These are phyloP conservation scores for Malassezia caprae DNA, from an alignment of 1,284 basidiomycete species.

Conservation along the genomic window DNA sequence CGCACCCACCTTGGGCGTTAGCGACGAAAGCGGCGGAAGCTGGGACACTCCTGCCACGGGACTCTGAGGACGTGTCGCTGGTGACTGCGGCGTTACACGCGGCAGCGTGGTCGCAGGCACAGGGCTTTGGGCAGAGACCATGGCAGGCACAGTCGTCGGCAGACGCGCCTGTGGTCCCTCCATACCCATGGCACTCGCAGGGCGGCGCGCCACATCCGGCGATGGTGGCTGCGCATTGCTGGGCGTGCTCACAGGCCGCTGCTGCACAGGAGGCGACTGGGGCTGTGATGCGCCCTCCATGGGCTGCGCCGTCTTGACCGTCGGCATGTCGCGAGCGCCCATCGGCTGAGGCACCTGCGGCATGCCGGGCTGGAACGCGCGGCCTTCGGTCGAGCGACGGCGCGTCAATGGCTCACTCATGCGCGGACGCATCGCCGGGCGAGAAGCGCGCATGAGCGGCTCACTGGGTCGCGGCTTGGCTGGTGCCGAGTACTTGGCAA, in stretches of 20 bases:
- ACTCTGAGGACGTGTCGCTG: not conserved
- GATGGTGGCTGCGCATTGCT: not conserved
- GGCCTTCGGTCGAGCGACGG: not conserved
- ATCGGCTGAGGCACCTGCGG: constrained; percentile 6
- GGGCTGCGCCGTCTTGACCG: not conserved
- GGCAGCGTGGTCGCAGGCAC: not conserved
- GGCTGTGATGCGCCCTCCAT: not conserved
- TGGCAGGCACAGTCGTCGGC: not conserved
- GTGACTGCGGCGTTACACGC: not conserved
- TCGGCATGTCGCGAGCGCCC: constrained; percentile 14
- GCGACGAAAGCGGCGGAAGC: not conserved
- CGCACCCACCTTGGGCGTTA: not conserved
- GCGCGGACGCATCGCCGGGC: not conserved
- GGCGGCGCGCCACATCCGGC: not conserved
- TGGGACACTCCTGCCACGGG: not conserved
- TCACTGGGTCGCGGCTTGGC: not conserved
- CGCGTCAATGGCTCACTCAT: not conserved
- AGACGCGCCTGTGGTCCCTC: not conserved
- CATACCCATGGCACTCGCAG: not conserved
- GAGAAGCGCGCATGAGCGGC: not conserved
- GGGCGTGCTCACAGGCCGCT: not conserved
- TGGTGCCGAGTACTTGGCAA: constrained; percentile 1
- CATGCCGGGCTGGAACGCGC: constrained; percentile 1
- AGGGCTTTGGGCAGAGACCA: not conserved
- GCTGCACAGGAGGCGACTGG: not conserved